Conservation (phyloP, 306 rosid species). For the Rosa chinensis region DNA sequence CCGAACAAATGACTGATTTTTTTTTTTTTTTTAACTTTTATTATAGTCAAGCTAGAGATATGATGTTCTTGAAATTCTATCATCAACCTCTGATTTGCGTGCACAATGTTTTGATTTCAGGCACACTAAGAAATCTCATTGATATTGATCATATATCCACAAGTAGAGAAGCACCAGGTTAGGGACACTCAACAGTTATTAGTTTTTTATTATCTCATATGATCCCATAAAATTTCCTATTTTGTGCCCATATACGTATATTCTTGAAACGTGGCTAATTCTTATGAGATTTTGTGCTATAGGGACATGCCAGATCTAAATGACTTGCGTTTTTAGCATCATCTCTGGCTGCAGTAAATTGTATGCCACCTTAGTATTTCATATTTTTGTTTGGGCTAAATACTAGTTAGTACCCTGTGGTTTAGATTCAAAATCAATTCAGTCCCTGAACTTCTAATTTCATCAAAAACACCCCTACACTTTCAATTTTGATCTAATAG, state of each 20-base stretch:
- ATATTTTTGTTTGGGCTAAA: no score
- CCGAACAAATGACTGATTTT: no score
- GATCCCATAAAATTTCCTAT: neutral
- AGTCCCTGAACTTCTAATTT: no score
- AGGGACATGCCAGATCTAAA: slow-evolving; percentile 72
- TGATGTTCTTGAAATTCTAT: no score
- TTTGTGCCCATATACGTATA: neutral
- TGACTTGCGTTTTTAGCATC: slow-evolving; percentile 55
- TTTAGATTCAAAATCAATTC: no score
- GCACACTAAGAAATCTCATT: neutral
- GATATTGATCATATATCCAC: neutral
- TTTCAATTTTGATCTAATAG: no score
- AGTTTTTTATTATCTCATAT: neutral
- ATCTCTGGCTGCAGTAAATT: slow-evolving; percentile 49
- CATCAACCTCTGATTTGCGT: no score
- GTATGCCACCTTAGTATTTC: slow-evolving; percentile 5
- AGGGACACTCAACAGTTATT: neutral
- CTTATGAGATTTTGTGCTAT: slow-evolving; percentile 26
- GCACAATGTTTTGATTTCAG: no score
- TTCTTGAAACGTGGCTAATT: neutral
- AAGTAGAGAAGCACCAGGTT: neutral
- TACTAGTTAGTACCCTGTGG: no score
- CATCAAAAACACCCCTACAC: no score
- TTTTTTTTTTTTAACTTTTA: no score
- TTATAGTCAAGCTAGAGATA: no score